A percentile compares a stretch with the other conserved stretches of the same genome.
These are phyloP conservation scores for Candida albicans DNA, from an alignment of 1,139 yeast genomes.

Conservation along the genomic window DNA sequence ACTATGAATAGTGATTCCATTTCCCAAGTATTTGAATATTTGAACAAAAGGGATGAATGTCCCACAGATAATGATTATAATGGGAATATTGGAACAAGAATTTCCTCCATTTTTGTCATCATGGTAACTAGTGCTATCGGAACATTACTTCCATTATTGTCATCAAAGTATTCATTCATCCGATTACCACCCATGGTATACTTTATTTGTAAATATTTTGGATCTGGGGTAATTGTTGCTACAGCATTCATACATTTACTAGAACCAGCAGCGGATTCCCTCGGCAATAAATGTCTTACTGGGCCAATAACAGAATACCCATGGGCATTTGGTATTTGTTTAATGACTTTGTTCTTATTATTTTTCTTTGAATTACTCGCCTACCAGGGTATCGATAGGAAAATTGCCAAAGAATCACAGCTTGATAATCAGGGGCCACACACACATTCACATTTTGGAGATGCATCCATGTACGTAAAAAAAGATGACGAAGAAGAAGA, in stretches of 20 bases:
- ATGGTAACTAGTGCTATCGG: conserved; percentile 57
- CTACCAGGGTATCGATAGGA: conserved; percentile 48
- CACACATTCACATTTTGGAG: conserved; percentile 54
- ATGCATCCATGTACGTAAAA: conserved; percentile 31
- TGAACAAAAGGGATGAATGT: conserved; percentile 34
- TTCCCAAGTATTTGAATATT: conserved; percentile 11
- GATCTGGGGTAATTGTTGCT: conserved; percentile 90
- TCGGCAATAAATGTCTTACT: conserved; percentile 36
- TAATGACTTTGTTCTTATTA: conserved; percentile 38
- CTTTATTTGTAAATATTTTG: conserved; percentile 77
- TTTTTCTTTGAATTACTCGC: conserved; percentile 60
- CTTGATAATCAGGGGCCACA: conserved; percentile 34
- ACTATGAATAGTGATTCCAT: conserved; percentile 9
- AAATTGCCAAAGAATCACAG: conserved; percentile 17
- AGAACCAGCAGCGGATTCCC: conserved; percentile 67
- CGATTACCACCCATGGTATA: conserved; percentile 61
- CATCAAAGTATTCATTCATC: conserved; percentile 54
- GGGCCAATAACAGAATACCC: conserved; percentile 37
- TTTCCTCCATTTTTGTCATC: conserved; percentile 72
- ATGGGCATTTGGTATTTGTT: conserved; percentile 42
- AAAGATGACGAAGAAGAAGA: conserved; percentile 26
- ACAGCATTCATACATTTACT: conserved; percentile 85
- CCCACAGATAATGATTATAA: conserved; percentile 37
- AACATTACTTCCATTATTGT: conserved; percentile 58
- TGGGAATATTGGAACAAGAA: conserved; percentile 60